Conservation (phyloP, 2,329 filamentous ascomycete genomes). For the Akanthomyces lecanii region DNA sequence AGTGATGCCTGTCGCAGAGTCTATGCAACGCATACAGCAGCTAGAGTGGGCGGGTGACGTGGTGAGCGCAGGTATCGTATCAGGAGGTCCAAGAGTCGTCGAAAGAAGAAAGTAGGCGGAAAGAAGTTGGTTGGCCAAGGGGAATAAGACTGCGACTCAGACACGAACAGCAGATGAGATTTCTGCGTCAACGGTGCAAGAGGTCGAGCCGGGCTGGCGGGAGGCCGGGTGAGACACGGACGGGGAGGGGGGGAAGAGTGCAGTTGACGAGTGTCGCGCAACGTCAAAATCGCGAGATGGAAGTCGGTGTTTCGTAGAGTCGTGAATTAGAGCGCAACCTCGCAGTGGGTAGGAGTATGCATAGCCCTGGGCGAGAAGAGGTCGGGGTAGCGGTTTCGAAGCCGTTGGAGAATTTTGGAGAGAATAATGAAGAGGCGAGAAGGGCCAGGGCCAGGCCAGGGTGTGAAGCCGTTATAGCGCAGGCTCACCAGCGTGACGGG, state of each 20-base stretch:
- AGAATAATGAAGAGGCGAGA: not conserved
- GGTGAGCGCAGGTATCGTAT: not conserved
- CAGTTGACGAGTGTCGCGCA: slow-evolving; percentile 1
- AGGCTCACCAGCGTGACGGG: not conserved
- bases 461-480: slow-evolving; percentile 10
- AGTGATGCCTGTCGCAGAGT: not conserved
- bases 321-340: not conserved
- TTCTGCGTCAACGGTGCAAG: slow-evolving; percentile 10
- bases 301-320: not conserved
- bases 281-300: not conserved
- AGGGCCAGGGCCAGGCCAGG: not conserved
- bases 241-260: not conserved
- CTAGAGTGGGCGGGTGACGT: not conserved
- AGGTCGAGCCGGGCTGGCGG: slow-evolving; percentile 5
- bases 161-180: slow-evolving; percentile 5
- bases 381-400: slow-evolving; percentile 2
- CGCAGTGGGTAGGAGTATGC: not conserved
- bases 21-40: not conserved
- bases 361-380: not conserved
- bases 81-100: not conserved
- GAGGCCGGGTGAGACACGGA: slow-evolving; percentile 14
- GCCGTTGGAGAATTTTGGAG: slow-evolving; percentile 7
- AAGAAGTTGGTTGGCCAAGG: not conserved
- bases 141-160: not conserved
- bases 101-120: not conserved